These are phyloP conservation scores for Plasmodium knowlesi DNA, from an alignment of 169 alveolate genomes.

Conservation along the genomic window DNA sequence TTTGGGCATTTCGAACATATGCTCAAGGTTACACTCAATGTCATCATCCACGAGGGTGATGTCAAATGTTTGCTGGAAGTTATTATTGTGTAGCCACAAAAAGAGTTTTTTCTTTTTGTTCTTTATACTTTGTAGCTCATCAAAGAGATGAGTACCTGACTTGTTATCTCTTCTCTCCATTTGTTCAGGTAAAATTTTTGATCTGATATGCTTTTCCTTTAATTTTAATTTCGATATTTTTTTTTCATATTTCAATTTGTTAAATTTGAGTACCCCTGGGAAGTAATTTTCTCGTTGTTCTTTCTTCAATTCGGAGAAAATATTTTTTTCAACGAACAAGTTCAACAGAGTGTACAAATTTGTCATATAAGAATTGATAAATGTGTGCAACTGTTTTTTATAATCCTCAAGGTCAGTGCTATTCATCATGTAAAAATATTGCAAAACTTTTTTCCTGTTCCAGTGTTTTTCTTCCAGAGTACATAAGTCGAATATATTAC, in stretches of 20 bases:
- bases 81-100: constrained; percentile 25
- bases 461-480: constrained; percentile 56
- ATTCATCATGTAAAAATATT: constrained; percentile 40
- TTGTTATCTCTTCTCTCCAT: not conserved
- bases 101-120: constrained; percentile 42
- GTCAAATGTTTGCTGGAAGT: constrained; percentile 56
- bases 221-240: constrained; percentile 11
- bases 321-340: constrained; percentile 22
- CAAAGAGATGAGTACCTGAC: not conserved
- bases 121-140: constrained; percentile 2
- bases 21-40: constrained; percentile 22
- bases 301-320: constrained; percentile 59
- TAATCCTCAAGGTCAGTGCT: constrained; percentile 30
- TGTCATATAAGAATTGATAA: constrained; percentile 3
- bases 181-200: not conserved
- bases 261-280: constrained; percentile 66
- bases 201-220: constrained; percentile 59
- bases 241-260: constrained; percentile 57
- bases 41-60: constrained; percentile 47
- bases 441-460: constrained; percentile 39
- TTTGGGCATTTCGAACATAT: constrained; percentile 56
- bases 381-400: constrained; percentile 24
- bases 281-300: constrained; percentile 51
- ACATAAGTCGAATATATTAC: constrained; percentile 40
- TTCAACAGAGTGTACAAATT: constrained; percentile 26